Base-by-base conservation (phyloP, 2,329 filamentous ascomycete species). In the Exophiala aquamarina region DNA sequence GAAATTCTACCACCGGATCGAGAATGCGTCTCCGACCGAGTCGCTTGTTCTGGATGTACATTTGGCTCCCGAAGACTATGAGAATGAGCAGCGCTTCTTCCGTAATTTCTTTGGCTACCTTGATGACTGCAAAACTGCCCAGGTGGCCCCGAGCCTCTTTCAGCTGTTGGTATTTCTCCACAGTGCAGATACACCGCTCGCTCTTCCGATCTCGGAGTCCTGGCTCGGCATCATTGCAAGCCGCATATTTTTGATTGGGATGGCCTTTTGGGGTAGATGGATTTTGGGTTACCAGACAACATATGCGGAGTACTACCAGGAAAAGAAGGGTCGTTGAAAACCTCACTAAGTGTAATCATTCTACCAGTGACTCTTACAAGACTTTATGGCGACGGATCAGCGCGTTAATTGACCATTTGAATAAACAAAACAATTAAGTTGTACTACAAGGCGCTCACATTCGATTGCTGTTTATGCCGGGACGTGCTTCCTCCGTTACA, bases 31-130 rank as follows among this genome's bases (percentile, higher is more conserved):
- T 28, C 34, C 10, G 2, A 56, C 50, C 2, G 47, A 59, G 10
- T 34, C 41, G 5, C 47, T 61, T 4, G 44, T 60, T 9, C 35
- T 61, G 15, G 57, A 60, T 36, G 49, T 61, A 9, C 52, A 52
- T 8, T 53, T 61, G 11, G 43, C 47, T 9, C 59, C 56, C 2
- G 56, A 60, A 40, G 45, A 54, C 3, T 50, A 55, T 32, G 57
- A 58, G 43, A 47, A 34, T 14, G 58, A 62, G 41, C 46, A 58
- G 26, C 42, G 43, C 8, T 61, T 61, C 41, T 61, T 60, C 36
- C 45, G 59, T 19, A 60, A 62, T 44, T 61, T 59, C 52, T 59
- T 60, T 31, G 59, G 58, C 3, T 59, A 62, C 36, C 41, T 61
- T 7, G 58, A 59, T 39, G 59, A 61, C 42, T 60, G 59, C 44